Conservation (phyloP, 202 grass and related monocot genomes). For the Carex arenaria region DNA sequence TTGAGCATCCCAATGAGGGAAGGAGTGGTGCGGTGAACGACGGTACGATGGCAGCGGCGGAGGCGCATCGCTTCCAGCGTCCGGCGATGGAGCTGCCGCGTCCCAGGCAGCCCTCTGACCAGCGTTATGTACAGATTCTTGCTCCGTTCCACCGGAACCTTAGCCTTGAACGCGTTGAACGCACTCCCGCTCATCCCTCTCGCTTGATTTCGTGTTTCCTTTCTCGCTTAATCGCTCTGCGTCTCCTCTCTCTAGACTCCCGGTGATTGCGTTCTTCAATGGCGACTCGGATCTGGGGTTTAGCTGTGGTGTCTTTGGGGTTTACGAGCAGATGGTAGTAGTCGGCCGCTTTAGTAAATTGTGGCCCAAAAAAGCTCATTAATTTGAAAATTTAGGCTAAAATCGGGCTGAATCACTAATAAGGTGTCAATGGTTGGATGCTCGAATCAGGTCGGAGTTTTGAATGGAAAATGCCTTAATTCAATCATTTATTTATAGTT, state of each 20-base stretch:
- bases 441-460: too few relatives aligned
- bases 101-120: constrained; percentile 74
- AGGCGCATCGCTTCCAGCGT: constrained; percentile 97
- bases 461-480: too few relatives aligned
- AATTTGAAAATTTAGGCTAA: not conserved
- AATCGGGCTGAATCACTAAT: not conserved
- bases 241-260: not conserved
- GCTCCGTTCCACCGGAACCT: constrained; percentile 66
- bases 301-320: not conserved
- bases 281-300: constrained; percentile 24
- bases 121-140: constrained; percentile 79
- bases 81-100: constrained; percentile 81
- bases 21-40: constrained; percentile 82
- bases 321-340: not conserved
- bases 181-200: constrained; percentile 66
- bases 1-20: constrained; percentile 92
- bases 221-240: not conserved
- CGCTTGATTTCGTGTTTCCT: not conserved
- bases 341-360: not conserved
- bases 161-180: constrained; percentile 78
- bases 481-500: too few relatives aligned
- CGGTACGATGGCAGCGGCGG: constrained; percentile 85
- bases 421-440: too few relatives aligned
- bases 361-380: not conserved
- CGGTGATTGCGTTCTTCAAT: not conserved